Conservation (phyloP, 176 grass and related monocot genomes). For the Neostapfia colusana region DNA sequence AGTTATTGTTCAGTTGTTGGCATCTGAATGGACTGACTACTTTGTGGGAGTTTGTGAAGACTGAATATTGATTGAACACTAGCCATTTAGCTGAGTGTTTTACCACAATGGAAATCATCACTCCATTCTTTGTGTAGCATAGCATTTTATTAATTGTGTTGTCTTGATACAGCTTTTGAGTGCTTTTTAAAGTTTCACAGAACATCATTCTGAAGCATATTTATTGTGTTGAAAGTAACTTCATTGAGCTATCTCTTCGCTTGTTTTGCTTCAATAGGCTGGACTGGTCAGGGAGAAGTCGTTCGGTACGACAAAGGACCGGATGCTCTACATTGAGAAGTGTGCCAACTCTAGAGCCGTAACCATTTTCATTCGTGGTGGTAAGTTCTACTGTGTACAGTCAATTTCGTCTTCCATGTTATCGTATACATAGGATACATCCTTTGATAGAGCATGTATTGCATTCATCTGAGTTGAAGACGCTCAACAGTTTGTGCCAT, state of each 20-base stretch:
- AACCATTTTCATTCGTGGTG: conserved; percentile 86
- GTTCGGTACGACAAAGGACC: conserved; percentile 86
- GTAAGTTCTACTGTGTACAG: conserved; percentile 44
- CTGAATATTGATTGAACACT: background rate
- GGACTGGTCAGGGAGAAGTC: conserved; percentile 86
- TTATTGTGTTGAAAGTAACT: background rate
- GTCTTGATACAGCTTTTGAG: background rate
- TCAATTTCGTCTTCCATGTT: conserved; percentile 13
- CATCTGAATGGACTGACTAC: too few species aligned
- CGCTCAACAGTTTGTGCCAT: background rate
- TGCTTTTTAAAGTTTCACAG: background rate
- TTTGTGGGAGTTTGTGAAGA: background rate
- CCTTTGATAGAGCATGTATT: background rate
- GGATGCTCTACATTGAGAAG: conserved; percentile 84
- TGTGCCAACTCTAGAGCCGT: conserved; percentile 90
- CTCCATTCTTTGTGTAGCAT: background rate
- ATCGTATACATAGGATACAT: conserved; percentile 7
- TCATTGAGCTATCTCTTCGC: background rate
- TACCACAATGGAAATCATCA: background rate
- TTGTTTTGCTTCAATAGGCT: conserved; percentile 55
- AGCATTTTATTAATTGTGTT: background rate
- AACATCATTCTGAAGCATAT: background rate
- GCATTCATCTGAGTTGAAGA: background rate
- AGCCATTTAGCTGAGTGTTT: background rate
- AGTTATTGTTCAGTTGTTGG: background rate